phyloP scores from a whole-genome alignment of 176 grass and related monocot species.

The Rhynchospora breviuscula region DNA sequence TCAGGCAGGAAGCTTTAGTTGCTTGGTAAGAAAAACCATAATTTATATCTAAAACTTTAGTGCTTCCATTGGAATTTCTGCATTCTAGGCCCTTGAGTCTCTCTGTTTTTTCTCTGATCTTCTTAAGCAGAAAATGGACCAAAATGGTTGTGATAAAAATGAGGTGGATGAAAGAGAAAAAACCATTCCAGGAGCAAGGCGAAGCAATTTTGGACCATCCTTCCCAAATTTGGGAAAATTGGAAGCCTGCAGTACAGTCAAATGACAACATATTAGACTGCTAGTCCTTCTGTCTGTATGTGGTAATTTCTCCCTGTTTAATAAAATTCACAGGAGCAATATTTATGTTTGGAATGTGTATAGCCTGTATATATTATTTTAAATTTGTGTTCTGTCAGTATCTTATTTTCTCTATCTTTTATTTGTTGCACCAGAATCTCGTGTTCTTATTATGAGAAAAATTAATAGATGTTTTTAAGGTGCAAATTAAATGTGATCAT shows the following conservation, averaged over 20 bases:
- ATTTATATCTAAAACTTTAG: conserved; percentile 29
- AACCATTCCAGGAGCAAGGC: conserved; percentile 58
- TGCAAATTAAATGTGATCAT: background rate
- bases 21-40: conserved; percentile 54
- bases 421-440: background rate
- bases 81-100: conserved; percentile 28
- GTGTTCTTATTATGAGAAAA: background rate
- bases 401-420: background rate
- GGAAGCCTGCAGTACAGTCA: conserved; percentile 39
- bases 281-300: background rate
- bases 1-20: conserved; percentile 59
- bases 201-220: conserved; percentile 61
- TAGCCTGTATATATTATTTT: background rate
- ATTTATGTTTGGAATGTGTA: background rate
- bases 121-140: conserved; percentile 46
- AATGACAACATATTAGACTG: conserved; percentile 7
- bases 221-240: conserved; percentile 31
- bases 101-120: conserved; percentile 36
- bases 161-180: conserved; percentile 48
- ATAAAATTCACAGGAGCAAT: background rate
- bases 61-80: conserved; percentile 18
- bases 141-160: conserved; percentile 45
- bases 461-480: background rate
- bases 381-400: background rate
- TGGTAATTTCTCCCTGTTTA: background rate